Percentiles rank a stretch among this genome's conserved stretches.
Conservation (phyloP, 2,329 filamentous ascomycete genomes). For the Tolypocladium tropicale region DNA sequence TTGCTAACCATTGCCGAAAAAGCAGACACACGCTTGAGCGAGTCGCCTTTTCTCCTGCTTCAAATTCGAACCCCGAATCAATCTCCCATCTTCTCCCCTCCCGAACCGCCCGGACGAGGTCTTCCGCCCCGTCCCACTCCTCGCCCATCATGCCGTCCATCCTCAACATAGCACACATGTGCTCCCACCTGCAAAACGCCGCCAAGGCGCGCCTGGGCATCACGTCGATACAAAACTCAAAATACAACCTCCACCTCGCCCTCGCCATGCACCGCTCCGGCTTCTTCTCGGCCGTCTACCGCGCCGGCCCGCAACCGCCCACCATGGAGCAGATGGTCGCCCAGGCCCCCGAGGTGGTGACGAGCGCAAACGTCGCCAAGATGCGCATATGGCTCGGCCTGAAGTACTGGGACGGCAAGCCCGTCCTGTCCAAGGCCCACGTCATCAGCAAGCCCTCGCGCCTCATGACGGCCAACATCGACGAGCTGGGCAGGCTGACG, state of each 20-base stretch:
- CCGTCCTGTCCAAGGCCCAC: slow-evolving; percentile 59
- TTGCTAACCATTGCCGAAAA: background rate
- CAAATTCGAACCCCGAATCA: background rate
- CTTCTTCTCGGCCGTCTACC: slow-evolving; percentile 71
- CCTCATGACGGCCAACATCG: slow-evolving; percentile 53
- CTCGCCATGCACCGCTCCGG: slow-evolving; percentile 74
- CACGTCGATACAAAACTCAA: slow-evolving; percentile 72
- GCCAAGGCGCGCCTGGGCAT: slow-evolving; percentile 73
- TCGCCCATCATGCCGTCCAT: slow-evolving; percentile 36
- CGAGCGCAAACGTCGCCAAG: slow-evolving; percentile 58
- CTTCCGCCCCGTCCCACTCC: background rate
- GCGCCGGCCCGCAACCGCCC: slow-evolving; percentile 49
- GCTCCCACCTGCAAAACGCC: slow-evolving; percentile 86
- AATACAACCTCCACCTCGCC: slow-evolving; percentile 66
- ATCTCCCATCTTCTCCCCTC: background rate
- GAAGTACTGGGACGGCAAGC: slow-evolving; percentile 80
- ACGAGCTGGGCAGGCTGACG: slow-evolving; percentile 53
- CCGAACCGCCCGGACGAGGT: background rate
- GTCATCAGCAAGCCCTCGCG: slow-evolving; percentile 67
- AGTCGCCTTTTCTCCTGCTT: background rate
- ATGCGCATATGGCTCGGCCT: slow-evolving; percentile 79
- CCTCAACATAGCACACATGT: slow-evolving; percentile 66
- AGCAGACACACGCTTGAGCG: background rate
- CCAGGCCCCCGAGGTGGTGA: slow-evolving; percentile 46
- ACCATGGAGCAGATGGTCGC: slow-evolving; percentile 33